Conservation (phyloP, 2,329 filamentous ascomycete species). For the Stagonosporopsis rhizophila region DNA sequence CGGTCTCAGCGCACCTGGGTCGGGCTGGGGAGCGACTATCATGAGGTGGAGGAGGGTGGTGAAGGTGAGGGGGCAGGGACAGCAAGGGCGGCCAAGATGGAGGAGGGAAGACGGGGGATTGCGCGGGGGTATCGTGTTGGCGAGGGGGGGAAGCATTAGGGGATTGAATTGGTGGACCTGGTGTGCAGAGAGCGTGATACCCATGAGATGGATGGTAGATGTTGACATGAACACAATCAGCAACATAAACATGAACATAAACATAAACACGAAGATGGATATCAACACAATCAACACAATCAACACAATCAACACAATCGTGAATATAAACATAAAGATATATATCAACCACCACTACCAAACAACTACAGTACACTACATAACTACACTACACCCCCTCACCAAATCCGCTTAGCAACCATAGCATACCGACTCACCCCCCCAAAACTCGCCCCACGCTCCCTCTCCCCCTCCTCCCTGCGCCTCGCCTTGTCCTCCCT, state of each 20-base stretch:
- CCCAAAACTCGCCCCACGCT: slow-evolving; percentile 65
- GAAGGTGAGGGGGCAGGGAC: slow-evolving; percentile 64
- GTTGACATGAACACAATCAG: no score
- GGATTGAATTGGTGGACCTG: no score
- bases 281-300: no score
- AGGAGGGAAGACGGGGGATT: slow-evolving; percentile 86
- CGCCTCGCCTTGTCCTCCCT: slow-evolving; percentile 68
- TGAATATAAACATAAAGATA: no score
- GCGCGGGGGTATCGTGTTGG: slow-evolving; percentile 88
- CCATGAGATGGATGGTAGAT: no score
- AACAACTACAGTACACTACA: no score
- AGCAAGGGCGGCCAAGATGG: slow-evolving; percentile 70
- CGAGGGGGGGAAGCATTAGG: slow-evolving; percentile 48
- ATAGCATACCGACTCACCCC: slow-evolving; percentile 85
- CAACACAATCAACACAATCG: no score
- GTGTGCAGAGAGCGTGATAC: no score
- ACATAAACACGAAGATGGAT: no score
- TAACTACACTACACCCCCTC: slow-evolving; percentile 18
- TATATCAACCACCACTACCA: no score
- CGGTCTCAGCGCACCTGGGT: slow-evolving; percentile 86
- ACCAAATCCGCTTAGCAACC: slow-evolving; percentile 98
- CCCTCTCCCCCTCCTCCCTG: slow-evolving; percentile 62
- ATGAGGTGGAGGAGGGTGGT: slow-evolving; percentile 38
- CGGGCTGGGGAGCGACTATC: slow-evolving; percentile 87
- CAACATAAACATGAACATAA: no score